phyloP scores from a whole-genome alignment of 1,284 basidiomycete species.

The Ganoderma sinense region DNA sequence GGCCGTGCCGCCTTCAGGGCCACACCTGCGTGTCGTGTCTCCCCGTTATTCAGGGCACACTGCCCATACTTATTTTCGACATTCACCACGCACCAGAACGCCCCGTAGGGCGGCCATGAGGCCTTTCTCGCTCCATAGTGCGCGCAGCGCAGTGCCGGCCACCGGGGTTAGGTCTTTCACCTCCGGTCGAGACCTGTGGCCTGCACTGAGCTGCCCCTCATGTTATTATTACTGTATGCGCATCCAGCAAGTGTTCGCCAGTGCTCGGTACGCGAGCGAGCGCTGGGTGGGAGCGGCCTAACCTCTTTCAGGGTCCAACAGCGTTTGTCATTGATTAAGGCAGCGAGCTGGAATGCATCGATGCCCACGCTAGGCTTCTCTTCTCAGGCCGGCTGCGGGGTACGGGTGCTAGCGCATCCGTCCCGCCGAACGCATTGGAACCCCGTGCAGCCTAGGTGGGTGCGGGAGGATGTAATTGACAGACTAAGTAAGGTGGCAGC shows the following conservation, averaged over 20 bases:
- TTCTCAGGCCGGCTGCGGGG: constrained; percentile 19
- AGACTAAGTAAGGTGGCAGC: background rate
- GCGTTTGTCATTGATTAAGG: constrained; percentile 27
- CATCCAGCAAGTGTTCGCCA: constrained; percentile 1
- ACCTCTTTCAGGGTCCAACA: constrained; percentile 20
- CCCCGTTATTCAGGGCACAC: background rate
- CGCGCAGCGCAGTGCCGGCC: background rate
- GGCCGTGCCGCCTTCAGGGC: background rate
- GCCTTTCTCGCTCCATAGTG: background rate
- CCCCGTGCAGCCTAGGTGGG: background rate
- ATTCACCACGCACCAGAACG: background rate
- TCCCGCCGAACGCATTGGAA: background rate
- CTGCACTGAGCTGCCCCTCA: background rate
- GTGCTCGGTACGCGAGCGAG: background rate
- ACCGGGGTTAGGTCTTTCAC: background rate
- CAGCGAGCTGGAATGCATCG: background rate
- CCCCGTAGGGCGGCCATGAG: background rate
- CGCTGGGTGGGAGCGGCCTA: constrained; percentile 3
- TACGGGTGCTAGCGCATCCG: background rate
- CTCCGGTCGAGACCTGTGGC: background rate
- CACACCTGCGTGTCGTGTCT: background rate
- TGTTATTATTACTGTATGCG: background rate
- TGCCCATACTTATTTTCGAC: background rate
- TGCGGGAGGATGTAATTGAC: background rate
- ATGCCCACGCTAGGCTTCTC: constrained; percentile 8